Conservation (phyloP, 345 rosid genomes). For the Salix dunnii region DNA sequence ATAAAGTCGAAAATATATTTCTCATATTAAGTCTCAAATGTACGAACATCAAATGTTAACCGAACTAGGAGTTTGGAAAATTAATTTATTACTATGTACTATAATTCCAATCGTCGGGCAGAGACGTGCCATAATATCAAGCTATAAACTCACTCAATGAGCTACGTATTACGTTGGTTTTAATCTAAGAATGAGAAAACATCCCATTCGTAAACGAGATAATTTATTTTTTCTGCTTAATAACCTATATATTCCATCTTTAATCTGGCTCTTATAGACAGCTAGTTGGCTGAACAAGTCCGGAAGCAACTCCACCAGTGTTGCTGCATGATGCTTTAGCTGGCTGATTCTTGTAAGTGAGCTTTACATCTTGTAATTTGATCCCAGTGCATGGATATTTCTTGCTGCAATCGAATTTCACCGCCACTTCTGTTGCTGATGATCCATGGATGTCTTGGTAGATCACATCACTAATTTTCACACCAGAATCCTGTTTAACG, state of each 20-base stretch:
- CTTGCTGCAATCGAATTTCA: constrained; percentile 57
- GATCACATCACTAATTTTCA: constrained; percentile 59
- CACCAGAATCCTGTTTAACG: constrained; percentile 52
- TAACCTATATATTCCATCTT: neutral
- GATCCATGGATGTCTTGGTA: constrained; percentile 65
- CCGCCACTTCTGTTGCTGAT: constrained; percentile 50
- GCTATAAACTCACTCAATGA: no score
- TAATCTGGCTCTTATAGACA: neutral
- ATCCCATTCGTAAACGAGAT: no score
- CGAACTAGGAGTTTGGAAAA: no score
- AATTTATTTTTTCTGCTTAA: neutral
- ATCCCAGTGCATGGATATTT: constrained; percentile 52
- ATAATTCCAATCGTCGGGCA: no score
- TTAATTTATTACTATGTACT: no score
- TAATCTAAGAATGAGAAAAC: no score
- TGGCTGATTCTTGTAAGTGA: constrained; percentile 36
- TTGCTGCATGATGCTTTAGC: constrained; percentile 52
- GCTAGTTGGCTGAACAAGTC: neutral
- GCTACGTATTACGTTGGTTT: no score
- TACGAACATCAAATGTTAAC: no score
- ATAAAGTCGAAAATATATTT: no score
- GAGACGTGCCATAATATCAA: no score
- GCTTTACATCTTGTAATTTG: constrained; percentile 45
- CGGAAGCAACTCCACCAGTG: constrained; percentile 40
- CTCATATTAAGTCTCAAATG: no score